Percentiles rank a stretch among this genome's conserved stretches.
These are phyloP conservation scores for Cercospora janseana DNA, from an alignment of 2,329 filamentous ascomycete genomes.

Conservation along the genomic window DNA sequence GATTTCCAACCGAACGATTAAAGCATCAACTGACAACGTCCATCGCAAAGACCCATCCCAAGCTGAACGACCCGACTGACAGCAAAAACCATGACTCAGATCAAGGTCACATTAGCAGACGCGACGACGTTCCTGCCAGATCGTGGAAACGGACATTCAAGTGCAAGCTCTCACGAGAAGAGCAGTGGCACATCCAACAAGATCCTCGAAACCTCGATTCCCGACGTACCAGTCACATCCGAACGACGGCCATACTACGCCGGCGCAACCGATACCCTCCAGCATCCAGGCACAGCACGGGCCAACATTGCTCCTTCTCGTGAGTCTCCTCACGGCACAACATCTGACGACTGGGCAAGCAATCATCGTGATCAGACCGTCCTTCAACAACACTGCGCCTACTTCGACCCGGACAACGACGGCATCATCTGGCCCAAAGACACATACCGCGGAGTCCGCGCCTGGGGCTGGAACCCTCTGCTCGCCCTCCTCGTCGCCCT, in stretches of 20 bases:
- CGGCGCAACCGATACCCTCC: constrained; percentile 22
- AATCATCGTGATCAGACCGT: constrained; percentile 46
- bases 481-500: constrained; percentile 47
- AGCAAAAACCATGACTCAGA: neutral
- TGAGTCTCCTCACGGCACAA: constrained; percentile 46
- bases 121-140: constrained; percentile 1
- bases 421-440: constrained; percentile 55
- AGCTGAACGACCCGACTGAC: too few species aligned
- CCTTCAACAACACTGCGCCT: constrained; percentile 54
- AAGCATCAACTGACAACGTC: too few species aligned
- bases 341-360: constrained; percentile 38
- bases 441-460: constrained; percentile 50
- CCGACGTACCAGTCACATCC: constrained; percentile 15
- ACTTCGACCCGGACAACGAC: constrained; percentile 54
- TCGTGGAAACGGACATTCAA: neutral
- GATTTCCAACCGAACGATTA: too few species aligned
- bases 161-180: neutral
- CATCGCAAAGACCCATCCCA: too few species aligned
- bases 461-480: constrained; percentile 47
- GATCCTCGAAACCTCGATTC: constrained; percentile 4
- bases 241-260: constrained; percentile 28
- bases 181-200: neutral
- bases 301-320: constrained; percentile 44
- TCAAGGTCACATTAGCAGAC: neutral
- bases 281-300: constrained; percentile 41